These are phyloP conservation scores for Blastobotrys malaysiensis DNA, from an alignment of 1,139 yeast species.

Conservation along the genomic window DNA sequence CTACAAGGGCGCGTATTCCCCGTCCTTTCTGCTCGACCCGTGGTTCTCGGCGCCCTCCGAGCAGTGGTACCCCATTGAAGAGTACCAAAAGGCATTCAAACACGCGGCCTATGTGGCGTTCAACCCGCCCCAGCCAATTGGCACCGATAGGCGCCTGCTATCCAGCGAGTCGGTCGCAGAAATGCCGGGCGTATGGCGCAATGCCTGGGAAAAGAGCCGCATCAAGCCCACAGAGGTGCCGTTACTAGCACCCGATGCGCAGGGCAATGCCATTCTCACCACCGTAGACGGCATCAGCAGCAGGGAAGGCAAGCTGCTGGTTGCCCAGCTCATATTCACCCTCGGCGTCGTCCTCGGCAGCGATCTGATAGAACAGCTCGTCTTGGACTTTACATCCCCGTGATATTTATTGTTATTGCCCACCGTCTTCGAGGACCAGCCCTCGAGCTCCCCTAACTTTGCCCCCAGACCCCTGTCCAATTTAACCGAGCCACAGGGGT, in stretches of 20 bases:
- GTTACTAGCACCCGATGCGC: not conserved
- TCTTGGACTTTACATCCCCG: not conserved
- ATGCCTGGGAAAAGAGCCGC: not conserved
- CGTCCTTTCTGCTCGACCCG: slow-evolving; percentile 36
- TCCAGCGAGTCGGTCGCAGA: not conserved
- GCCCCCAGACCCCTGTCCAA: too few species aligned
- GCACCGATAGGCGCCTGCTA: not conserved
- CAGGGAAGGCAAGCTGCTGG: not conserved
- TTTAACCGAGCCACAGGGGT: too few species aligned
- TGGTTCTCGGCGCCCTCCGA: slow-evolving; percentile 12
- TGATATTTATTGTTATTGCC: too few species aligned
- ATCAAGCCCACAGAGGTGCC: not conserved
- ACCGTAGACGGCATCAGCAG: not conserved
- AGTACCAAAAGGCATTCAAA: not conserved
- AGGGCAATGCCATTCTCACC: not conserved
- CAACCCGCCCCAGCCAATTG: not conserved
- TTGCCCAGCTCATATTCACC: not conserved
- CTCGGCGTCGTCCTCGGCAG: not conserved
- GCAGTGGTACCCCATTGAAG: not conserved
- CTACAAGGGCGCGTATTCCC: slow-evolving; percentile 62
- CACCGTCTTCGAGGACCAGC: too few species aligned
- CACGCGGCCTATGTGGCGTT: not conserved
- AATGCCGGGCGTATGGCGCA: not conserved
- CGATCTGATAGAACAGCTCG: not conserved
- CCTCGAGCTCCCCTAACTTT: too few species aligned